Percentiles rank a stretch among this genome's conserved stretches.
These are phyloP conservation scores for Madurella mycetomatis DNA, from an alignment of 2,329 filamentous ascomycete species.

Conservation along the genomic window DNA sequence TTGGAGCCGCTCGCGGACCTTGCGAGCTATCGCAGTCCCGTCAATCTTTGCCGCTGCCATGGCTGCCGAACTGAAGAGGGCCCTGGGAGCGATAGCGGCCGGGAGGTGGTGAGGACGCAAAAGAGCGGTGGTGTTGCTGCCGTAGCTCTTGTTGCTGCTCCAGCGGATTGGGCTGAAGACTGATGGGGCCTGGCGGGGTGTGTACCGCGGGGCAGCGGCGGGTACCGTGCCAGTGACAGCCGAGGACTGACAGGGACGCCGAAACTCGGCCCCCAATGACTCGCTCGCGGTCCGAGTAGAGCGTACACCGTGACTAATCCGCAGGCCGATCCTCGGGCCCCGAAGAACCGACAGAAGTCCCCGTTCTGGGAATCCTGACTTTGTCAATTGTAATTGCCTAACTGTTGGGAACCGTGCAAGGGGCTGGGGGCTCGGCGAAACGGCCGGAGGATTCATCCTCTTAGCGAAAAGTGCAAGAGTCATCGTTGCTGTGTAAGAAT, in stretches of 20 bases:
- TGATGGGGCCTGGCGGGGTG: slow-evolving; percentile 12
- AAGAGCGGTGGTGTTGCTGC: slow-evolving; percentile 12
- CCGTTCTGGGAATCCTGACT: background rate
- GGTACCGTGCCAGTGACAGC: slow-evolving; percentile 8
- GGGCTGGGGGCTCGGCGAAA: background rate
- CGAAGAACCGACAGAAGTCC: slow-evolving; percentile 1
- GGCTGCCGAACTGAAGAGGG: slow-evolving; percentile 44
- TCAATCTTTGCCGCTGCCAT: slow-evolving; percentile 94
- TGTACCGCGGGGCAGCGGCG: slow-evolving; percentile 23
- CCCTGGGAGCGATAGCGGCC: slow-evolving; percentile 19
- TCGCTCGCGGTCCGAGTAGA: slow-evolving; percentile 2
- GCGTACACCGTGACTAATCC: background rate
- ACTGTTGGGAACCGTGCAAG: background rate
- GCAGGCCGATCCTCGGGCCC: background rate
- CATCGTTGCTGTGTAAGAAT: slow-evolving; percentile 7
- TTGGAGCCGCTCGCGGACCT: slow-evolving; percentile 77
- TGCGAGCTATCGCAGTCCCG: slow-evolving; percentile 90
- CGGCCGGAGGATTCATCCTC: slow-evolving; percentile 3
- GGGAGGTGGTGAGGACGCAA: slow-evolving; percentile 10
- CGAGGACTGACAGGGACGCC: slow-evolving; percentile 14
- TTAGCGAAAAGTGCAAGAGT: slow-evolving; percentile 16
- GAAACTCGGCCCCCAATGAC: slow-evolving; percentile 12
- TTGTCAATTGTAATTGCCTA: background rate
- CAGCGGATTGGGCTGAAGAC: slow-evolving; percentile 9
- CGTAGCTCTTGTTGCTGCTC: background rate